Base-by-base conservation (phyloP, 495 filamentous ascomycete genomes). In the Hypoxylon trugodes region DNA sequence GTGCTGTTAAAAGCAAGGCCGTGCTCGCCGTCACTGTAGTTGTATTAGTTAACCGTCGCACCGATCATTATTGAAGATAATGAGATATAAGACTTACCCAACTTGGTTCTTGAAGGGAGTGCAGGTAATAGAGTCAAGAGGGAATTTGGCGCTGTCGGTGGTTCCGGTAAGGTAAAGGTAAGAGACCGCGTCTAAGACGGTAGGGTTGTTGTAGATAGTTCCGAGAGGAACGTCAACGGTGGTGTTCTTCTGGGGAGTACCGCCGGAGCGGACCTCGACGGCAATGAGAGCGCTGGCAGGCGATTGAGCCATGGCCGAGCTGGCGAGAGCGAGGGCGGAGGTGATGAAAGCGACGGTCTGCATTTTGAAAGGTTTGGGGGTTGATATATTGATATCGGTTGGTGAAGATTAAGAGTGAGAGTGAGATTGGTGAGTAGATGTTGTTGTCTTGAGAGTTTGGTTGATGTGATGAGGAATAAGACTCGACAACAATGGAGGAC, bases 181-280 rank as follows among this genome's bases (percentile, higher is more conserved):
- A n/a, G 65, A 68, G 2, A 68, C 65, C 9, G 21, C 42, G 1
- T 60, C 21, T 18, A 68, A n/a, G 21, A 9, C 48, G 0, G 6
- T 3, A 0, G 19, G 19, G 45, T 56, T 21, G 6, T 16, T 46
- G 33, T 49, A 47, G 26, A 50, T 5, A 1, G 8, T 24, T 0
- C 36, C 49, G 26, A 63, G 12, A 7, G 26, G 35, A 21, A 55
- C 36, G 1, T 6, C 5, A 28, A 68, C 18, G 32, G 65, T 68
- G 3, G 19, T 32, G 59, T 63, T 63, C 30, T n/a, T 57, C 26
- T 49, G 48, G 9, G 42, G 57, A 33, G 63, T 58, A 13, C 64
- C 64, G 12, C 65, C 59, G 65, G 49, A 53, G 18, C 52, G 60
- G 6, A 60, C 50, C 54, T 64, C 65, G 19, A 64, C 45, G 42